Conservation (phyloP, 2,329 filamentous ascomycete genomes). For the Dactylonectria estremocensis region DNA sequence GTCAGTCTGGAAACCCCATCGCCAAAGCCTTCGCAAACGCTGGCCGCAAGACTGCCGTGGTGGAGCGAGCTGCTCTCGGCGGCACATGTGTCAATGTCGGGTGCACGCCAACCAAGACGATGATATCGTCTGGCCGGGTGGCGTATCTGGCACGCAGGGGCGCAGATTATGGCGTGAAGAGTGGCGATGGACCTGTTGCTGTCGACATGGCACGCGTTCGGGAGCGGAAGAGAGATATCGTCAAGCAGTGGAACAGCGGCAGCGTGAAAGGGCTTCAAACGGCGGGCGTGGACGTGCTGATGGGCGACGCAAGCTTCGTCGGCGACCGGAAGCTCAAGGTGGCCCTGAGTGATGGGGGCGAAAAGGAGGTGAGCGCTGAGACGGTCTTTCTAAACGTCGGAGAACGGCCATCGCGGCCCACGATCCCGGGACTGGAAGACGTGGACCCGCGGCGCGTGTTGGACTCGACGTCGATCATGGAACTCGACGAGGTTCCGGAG, state of each 20-base stretch:
- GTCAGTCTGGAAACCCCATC: slow-evolving; percentile 66
- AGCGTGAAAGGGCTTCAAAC: slow-evolving; percentile 59
- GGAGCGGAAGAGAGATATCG: slow-evolving; percentile 68
- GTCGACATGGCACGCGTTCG: slow-evolving; percentile 66
- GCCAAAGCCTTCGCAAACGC: slow-evolving; percentile 63
- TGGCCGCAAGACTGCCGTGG: slow-evolving; percentile 60
- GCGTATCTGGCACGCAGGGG: slow-evolving; percentile 62
- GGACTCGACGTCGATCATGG: slow-evolving; percentile 64
- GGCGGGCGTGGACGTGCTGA: slow-evolving; percentile 61
- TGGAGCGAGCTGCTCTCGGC: slow-evolving; percentile 66
- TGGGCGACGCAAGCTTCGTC: slow-evolving; percentile 62
- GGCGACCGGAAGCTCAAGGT: slow-evolving; percentile 57
- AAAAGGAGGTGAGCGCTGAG: slow-evolving; percentile 55
- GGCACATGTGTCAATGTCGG: slow-evolving; percentile 70
- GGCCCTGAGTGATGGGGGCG: slow-evolving; percentile 47
- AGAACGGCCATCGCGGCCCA: slow-evolving; percentile 58
- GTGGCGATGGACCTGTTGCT: slow-evolving; percentile 45
- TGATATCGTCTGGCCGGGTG: slow-evolving; percentile 67
- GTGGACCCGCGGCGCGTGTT: slow-evolving; percentile 56
- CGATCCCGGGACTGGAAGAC: slow-evolving; percentile 55
- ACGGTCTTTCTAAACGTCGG: slow-evolving; percentile 64
- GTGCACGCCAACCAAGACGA: slow-evolving; percentile 71
- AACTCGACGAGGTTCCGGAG: slow-evolving; percentile 61
- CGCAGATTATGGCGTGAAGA: slow-evolving; percentile 62
- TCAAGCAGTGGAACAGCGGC: slow-evolving; percentile 63